These are phyloP conservation scores for Chaetomium sp. DNA, from an alignment of 2,329 filamentous ascomycete genomes.

Conservation along the genomic window DNA sequence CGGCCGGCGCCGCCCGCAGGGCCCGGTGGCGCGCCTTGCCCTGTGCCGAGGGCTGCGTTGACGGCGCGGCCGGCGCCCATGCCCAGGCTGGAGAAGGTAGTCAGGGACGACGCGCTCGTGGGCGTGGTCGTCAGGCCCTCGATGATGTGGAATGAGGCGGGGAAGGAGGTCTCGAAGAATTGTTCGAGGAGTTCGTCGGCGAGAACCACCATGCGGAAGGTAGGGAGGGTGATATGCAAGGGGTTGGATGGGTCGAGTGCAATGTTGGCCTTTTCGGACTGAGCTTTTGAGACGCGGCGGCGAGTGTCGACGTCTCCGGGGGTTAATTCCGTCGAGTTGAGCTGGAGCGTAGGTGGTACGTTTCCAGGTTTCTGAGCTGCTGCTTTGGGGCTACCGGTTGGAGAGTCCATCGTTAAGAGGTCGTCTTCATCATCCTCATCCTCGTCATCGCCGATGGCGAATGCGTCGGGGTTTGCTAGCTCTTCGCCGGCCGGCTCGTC, in stretches of 20 bases:
- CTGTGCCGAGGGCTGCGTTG: slow-evolving; percentile 5
- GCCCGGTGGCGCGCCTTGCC: not conserved
- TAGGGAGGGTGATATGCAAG: slow-evolving; percentile 92
- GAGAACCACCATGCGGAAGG: slow-evolving; percentile 97
- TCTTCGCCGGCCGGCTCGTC: slow-evolving; percentile 38
- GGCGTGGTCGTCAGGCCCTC: slow-evolving; percentile 59
- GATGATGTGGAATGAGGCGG: slow-evolving; percentile 85
- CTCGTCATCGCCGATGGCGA: slow-evolving; percentile 72
- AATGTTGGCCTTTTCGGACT: slow-evolving; percentile 78
- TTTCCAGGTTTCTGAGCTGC: slow-evolving; percentile 30
- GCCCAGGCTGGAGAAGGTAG: slow-evolving; percentile 78
- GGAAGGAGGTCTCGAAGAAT: slow-evolving; percentile 96
- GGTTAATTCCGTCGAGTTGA: slow-evolving; percentile 30
- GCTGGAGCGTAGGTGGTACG: slow-evolving; percentile 34
- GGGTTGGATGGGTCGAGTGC: slow-evolving; percentile 92
- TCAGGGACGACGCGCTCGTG: slow-evolving; percentile 65
- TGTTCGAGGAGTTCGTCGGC: slow-evolving; percentile 94
- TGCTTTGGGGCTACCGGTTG: slow-evolving; percentile 46
- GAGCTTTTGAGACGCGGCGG: slow-evolving; percentile 59
- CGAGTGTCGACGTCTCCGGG: slow-evolving; percentile 37
- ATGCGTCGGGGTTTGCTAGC: slow-evolving; percentile 53
- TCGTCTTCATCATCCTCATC: slow-evolving; percentile 52
- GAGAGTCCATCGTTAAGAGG: slow-evolving; percentile 61
- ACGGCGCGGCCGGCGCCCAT: slow-evolving; percentile 50
- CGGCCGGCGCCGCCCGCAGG: slow-evolving; percentile 49